Evolutionary conservation across 345 rosid species (phyloP).

Genomic region (Citrus mangshanensis): DNA sequence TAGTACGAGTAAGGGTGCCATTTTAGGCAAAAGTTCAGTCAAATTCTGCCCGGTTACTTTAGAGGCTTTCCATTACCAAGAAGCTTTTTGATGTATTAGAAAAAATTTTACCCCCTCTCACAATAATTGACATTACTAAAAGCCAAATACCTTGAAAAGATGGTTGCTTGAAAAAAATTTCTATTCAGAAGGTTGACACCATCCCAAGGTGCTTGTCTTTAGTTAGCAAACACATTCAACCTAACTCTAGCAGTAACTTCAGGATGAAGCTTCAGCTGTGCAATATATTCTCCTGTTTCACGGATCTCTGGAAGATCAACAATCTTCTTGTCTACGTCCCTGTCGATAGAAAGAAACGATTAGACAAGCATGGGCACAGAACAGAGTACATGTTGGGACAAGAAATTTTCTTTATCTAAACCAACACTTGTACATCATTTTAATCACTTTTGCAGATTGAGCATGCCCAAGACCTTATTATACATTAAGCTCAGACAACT

Average conservation of each 20-base stretch:
- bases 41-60: not conserved
- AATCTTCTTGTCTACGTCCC: constrained; percentile 86
- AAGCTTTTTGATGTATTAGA: not conserved
- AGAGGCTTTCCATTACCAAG: not conserved
- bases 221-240: constrained; percentile 79
- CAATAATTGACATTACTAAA: constrained; percentile 2
- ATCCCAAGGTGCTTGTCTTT: constrained; percentile 22
- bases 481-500: not conserved
- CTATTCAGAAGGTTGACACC: not conserved
- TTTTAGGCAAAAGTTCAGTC: not conserved
- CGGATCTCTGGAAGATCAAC: constrained; percentile 82
- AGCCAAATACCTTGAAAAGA: constrained; percentile 24
- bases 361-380: not conserved
- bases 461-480: not conserved
- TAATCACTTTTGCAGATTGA: not conserved
- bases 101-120: not conserved
- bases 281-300: constrained; percentile 88
- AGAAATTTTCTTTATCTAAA: not conserved
- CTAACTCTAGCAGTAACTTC: constrained; percentile 82
- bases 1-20: not conserved
- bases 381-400: not conserved
- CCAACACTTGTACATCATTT: not conserved
- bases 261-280: constrained; percentile 91
- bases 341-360: constrained; percentile 22
- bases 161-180: not conserved